Evolutionary conservation across 768 basidiomycete species (phyloP).

Genomic region (Cyclocybe aegerita): DNA sequence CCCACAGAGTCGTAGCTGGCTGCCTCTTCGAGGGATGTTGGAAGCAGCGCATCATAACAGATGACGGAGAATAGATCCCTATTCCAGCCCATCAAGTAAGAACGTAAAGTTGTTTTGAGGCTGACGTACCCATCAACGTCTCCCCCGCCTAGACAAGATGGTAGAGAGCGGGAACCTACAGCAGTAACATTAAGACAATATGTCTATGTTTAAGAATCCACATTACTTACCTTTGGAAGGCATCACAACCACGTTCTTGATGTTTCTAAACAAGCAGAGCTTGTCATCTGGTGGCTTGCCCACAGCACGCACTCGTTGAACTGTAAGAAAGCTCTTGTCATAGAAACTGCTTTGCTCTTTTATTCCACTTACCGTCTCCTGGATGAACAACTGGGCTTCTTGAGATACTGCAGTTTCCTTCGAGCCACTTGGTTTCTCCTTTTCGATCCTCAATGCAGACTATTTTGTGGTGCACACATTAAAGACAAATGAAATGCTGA

Average conservation of each 20-base stretch:
- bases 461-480: slow-evolving; percentile 17
- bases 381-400: slow-evolving; percentile 76
- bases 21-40: slow-evolving; percentile 46
- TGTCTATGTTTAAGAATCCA: neutral
- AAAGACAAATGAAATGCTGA: neutral
- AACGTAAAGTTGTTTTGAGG: neutral
- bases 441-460: slow-evolving; percentile 61
- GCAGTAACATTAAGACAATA: neutral
- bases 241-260: slow-evolving; percentile 75
- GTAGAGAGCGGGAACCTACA: slow-evolving; percentile 58
- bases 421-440: slow-evolving; percentile 49
- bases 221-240: slow-evolving; percentile 50
- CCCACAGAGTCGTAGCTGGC: slow-evolving; percentile 46
- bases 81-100: neutral
- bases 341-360: neutral
- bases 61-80: slow-evolving; percentile 72
- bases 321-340: slow-evolving; percentile 27
- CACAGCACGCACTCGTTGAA: slow-evolving; percentile 70
- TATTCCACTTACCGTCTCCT: slow-evolving; percentile 56
- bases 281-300: slow-evolving; percentile 61
- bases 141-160: slow-evolving; percentile 72
- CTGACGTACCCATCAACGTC: slow-evolving; percentile 72
- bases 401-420: slow-evolving; percentile 63
- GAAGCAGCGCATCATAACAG: slow-evolving; percentile 52
- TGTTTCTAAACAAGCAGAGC: slow-evolving; percentile 55